Evolutionary conservation across 768 basidiomycete genomes (phyloP), one percentile per base, ranked within the genome.

Genomic region (Psilocybe cubensis): DNA sequence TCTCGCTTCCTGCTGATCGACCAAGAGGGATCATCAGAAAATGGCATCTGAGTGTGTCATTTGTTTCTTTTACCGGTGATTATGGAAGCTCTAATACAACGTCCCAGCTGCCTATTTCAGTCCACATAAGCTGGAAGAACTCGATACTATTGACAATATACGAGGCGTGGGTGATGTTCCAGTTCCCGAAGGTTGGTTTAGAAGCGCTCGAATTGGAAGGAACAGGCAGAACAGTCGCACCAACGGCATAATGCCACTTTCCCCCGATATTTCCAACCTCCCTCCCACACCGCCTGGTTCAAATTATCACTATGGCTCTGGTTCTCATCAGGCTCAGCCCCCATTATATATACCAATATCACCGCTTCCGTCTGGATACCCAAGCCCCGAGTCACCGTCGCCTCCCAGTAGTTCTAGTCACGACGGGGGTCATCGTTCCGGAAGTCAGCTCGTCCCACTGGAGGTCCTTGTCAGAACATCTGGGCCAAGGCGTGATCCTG

Each of bases 71-170:
- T 49, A 48, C 7, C 33, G 46, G 49, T 8, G 52, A 44, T 20
- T 53, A 21, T 24, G n/a, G 40, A 43, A 67, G 72, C 70, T 75
- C 66, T 66, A 31, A 49, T 41, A 60, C 46, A 25, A 18, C 33
- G n/a, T 46, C 56, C 31, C 67, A 93, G 91, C 91, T 58, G 91
- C 91, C 45, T 93, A 93, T 77, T 93, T 91, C 71, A 91, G 88
- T 63, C 90, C 90, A 66, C 84, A 84, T 65, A 88, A 82, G 54
- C 75, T 92, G 57, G 87, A 90, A 68, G 79, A 79, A 53, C 82
- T 93, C 40, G 78, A 80, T 61, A 91, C 88, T 33, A 83, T 92
- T 48, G 89, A 91, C 69, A 81, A 78, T 48, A 82, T 92, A 64
- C 84, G 77, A 23, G 83, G 82, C 48, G 78, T 92, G 58, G 85